Evolutionary conservation across 1,284 basidiomycete species (phyloP).

Genomic region (Ceratobasidium sp.): DNA sequence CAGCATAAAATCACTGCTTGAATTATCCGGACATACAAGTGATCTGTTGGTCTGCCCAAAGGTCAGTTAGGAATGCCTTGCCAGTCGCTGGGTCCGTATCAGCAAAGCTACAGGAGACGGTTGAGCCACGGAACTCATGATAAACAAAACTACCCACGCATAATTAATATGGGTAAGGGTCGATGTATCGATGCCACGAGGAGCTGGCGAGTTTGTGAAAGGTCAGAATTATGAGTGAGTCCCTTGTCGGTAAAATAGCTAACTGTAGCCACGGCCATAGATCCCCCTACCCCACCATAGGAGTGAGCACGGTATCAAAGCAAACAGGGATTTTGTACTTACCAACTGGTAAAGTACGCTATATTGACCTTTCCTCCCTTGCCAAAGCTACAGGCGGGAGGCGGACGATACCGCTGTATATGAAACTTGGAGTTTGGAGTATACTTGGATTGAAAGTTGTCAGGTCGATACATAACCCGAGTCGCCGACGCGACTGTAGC

Average conservation of each 20-base stretch:
- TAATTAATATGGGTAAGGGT: slow-evolving; percentile 34
- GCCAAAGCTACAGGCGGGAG: background rate
- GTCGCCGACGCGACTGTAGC: slow-evolving; percentile 8
- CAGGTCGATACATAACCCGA: slow-evolving; percentile 30
- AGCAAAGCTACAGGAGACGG: slow-evolving; percentile 58
- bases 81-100: slow-evolving; percentile 64
- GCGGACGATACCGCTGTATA: background rate
- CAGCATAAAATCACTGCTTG: background rate
- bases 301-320: background rate
- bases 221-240: background rate
- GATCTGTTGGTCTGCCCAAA: slow-evolving; percentile 66
- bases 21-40: background rate
- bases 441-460: slow-evolving; percentile 14
- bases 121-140: background rate
- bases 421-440: background rate
- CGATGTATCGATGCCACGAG: slow-evolving; percentile 17
- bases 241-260: background rate
- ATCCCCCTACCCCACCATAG: slow-evolving; percentile 11
- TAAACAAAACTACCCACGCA: slow-evolving; percentile 13
- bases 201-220: background rate
- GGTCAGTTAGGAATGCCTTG: slow-evolving; percentile 63
- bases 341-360: slow-evolving; percentile 67
- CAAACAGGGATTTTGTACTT: background rate
- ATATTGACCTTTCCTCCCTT: slow-evolving; percentile 65
- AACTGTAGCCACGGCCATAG: slow-evolving; percentile 32